Evolutionary conservation across 352 stramenopile genomes (phyloP).

Genomic region (Globisporangium heterothallicum): DNA sequence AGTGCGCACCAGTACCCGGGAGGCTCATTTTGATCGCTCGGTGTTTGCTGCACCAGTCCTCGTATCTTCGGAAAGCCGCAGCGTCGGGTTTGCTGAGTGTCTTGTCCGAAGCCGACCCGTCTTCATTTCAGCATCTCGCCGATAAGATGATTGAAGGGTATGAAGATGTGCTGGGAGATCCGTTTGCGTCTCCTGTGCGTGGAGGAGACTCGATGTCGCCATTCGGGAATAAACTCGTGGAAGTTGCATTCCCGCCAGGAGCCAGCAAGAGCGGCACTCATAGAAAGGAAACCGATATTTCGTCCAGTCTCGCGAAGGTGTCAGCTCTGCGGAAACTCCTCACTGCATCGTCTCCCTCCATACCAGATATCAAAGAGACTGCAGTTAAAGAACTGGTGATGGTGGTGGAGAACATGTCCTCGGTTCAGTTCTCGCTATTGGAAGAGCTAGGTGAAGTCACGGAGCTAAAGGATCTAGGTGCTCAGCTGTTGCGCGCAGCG

Average conservation of each 20-base stretch:
- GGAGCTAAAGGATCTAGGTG: conserved; percentile 7
- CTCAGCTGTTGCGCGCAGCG: neutral
- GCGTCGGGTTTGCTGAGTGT: conserved; percentile 31
- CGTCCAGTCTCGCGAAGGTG: conserved; percentile 9
- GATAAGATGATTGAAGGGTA: conserved; percentile 2
- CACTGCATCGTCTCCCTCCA: neutral
- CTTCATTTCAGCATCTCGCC: conserved; percentile 7
- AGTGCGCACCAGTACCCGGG: conserved; percentile 7
- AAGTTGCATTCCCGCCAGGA: conserved; percentile 3
- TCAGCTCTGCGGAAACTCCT: conserved; percentile 12
- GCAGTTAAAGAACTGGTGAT: conserved; percentile 23
- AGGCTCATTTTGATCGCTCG: conserved; percentile 32
- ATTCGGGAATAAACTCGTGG: conserved; percentile 5
- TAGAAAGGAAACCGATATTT: conserved; percentile 11
- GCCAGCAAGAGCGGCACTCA: neutral
- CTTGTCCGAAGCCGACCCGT: conserved; percentile 15
- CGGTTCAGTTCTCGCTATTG: conserved; percentile 10
- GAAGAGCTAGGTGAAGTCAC: conserved; percentile 16
- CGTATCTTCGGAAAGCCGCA: conserved; percentile 43
- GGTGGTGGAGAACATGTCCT: conserved; percentile 14
- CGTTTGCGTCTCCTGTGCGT: conserved; percentile 9
- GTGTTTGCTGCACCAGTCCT: conserved; percentile 44
- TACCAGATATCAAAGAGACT: conserved; percentile 12
- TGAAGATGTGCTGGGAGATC: conserved; percentile 7
- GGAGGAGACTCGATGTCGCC: neutral